Conservation (phyloP, 2,329 filamentous ascomycete genomes). For the Raffaelea ambrosiae region DNA sequence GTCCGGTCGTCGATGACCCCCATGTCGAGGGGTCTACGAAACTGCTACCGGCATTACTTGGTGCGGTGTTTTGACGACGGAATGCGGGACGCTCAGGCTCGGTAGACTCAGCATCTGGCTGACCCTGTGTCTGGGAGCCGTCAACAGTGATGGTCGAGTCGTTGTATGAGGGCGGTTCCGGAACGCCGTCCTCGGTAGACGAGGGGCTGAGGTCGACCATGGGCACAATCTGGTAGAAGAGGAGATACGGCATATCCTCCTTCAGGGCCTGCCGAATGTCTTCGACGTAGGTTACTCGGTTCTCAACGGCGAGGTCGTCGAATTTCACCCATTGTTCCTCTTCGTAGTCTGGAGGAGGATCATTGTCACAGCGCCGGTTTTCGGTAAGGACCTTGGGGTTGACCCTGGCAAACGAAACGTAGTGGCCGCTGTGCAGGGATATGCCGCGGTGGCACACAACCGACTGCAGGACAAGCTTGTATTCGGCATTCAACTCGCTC, state of each 20-base stretch:
- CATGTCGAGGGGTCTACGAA: constrained; percentile 35
- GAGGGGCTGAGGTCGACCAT: constrained; percentile 58
- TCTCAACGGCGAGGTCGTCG: constrained; percentile 66
- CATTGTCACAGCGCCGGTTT: constrained; percentile 45
- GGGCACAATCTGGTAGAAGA: constrained; percentile 92
- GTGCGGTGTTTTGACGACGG: neutral
- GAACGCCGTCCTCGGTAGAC: constrained; percentile 37
- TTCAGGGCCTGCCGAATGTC: constrained; percentile 68
- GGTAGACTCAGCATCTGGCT: constrained; percentile 10
- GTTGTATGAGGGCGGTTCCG: constrained; percentile 51
- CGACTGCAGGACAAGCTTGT: constrained; percentile 85
- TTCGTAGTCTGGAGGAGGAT: constrained; percentile 56
- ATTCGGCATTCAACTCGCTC: constrained; percentile 72
- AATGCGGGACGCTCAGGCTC: neutral
- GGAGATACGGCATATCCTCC: constrained; percentile 84
- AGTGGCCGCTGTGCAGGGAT: constrained; percentile 83
- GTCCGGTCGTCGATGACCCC: constrained; percentile 27
- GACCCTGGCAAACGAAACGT: constrained; percentile 76
- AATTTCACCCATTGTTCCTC: constrained; percentile 82
- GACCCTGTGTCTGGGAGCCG: constrained; percentile 16
- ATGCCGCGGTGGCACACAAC: constrained; percentile 87
- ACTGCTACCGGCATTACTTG: constrained; percentile 23
- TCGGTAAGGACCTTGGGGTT: constrained; percentile 54
- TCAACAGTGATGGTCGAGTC: constrained; percentile 38
- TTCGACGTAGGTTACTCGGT: constrained; percentile 67